Base-by-base conservation (phyloP, 352 stramenopile genomes). In the Bremia lactucae region DNA sequence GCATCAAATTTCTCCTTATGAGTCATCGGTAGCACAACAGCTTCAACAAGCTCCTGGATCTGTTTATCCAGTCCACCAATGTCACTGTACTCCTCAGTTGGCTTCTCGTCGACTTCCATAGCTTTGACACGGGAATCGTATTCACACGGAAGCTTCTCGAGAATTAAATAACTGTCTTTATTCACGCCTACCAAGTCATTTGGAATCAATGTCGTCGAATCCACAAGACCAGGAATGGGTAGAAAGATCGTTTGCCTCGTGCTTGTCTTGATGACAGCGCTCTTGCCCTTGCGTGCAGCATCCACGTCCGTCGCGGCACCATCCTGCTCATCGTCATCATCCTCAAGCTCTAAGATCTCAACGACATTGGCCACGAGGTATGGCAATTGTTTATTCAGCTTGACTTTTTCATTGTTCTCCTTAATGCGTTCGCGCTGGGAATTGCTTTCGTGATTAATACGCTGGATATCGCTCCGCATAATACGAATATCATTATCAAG, bases 381-480 rank as follows among this genome's bases (percentile, higher is more conserved):
- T 16, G 96, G 96, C 36, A 99, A 63, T 67, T 98, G 93, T 61
- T 98, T 98, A 73, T 99, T 99, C 19, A 98, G 66, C 69, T 98
- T 98, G 50, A 99, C 92, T 61, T 98, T 98, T 61, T 98, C 96
- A 66, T 97, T 96, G 71, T 98, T 98, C 57, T 98, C 95, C 52
- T 96, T 96, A 65, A 98, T 98, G 13, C 89, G 76, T 39, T 97
- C 91, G 13, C 68, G 72, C 59, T 98, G 94, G 46, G 74, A 83
- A 40, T 93, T 84, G 50, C 74, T 93, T 62, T 98, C 94, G 71
- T 98, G 93, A 48, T 95, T 95, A 47, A 98, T 98, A 42, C 91
- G 79, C 56, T 97, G 87, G 47, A 97, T 95, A 62, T 98, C 93
- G 29, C 76, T 96, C 34, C 90, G 87, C 91, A 98, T 98, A 58